Conservation (phyloP, 306 rosid genomes). For the Vigna radiata region DNA sequence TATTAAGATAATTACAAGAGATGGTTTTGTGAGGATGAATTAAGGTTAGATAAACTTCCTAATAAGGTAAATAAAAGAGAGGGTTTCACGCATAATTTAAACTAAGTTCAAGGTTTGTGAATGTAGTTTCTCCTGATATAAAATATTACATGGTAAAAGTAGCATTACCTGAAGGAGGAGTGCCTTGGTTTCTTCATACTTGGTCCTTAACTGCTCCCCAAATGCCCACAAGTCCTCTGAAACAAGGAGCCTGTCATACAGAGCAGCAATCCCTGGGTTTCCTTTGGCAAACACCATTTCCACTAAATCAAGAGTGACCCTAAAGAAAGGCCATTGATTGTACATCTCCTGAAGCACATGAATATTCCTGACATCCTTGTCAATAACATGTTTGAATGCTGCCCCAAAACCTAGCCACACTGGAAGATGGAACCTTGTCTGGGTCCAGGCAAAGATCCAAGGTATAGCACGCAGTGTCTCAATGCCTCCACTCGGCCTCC, state of each 20-base stretch:
- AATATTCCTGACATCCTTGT: slow-evolving; percentile 69
- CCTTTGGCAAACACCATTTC: slow-evolving; percentile 99
- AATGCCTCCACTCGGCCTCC: slow-evolving; percentile 93
- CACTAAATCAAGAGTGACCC: slow-evolving; percentile 91
- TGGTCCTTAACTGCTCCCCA: slow-evolving; percentile 71
- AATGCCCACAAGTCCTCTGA: slow-evolving; percentile 76
- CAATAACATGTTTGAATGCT: slow-evolving; percentile 71
- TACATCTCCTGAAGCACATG: slow-evolving; percentile 84
- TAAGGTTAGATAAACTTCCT: too few species aligned
- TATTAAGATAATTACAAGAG: too few species aligned
- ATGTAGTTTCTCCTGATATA: neutral
- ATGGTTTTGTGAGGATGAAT: too few species aligned
- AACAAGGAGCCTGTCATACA: slow-evolving; percentile 87
- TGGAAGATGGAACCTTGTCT: slow-evolving; percentile 95
- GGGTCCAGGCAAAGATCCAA: slow-evolving; percentile 98
- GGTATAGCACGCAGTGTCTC: slow-evolving; percentile 96
- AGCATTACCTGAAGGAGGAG: slow-evolving; percentile 73
- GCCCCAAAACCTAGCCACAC: slow-evolving; percentile 94
- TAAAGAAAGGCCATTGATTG: slow-evolving; percentile 89
- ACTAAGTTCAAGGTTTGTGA: neutral
- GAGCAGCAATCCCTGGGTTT: slow-evolving; percentile 84
- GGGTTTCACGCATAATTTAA: neutral
- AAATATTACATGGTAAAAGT: slow-evolving; percentile 12
- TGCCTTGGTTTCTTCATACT: slow-evolving; percentile 79
- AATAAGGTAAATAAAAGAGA: neutral